A percentile compares a stretch with the other conserved stretches of the same genome.
Evolutionary conservation across 176 grass and related monocot genomes (phyloP).

Genomic region (Musa acuminata): DNA sequence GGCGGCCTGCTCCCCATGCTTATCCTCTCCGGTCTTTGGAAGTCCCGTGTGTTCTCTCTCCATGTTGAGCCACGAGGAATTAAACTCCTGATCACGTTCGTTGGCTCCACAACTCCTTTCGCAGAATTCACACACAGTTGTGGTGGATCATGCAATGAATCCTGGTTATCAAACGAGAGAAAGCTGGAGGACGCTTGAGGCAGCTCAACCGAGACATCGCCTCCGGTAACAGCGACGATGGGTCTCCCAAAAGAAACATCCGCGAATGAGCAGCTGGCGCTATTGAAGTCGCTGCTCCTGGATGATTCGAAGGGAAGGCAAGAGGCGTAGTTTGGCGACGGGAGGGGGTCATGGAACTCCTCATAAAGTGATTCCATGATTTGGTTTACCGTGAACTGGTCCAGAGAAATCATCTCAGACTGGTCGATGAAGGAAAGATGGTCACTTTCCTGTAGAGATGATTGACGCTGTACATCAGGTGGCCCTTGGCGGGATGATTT

Average conservation of each 20-base stretch:
- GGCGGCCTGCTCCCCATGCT: no score
- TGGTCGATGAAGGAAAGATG: constrained; percentile 1
- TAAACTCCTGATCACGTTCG: constrained; percentile 37
- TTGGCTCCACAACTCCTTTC: constrained; percentile 30
- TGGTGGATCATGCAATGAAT: constrained; percentile 1
- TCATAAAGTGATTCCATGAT: background rate
- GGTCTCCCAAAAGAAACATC: background rate
- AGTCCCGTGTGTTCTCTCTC: constrained; percentile 37
- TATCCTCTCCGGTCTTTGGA: background rate
- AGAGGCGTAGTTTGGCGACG: background rate
- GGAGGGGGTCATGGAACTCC: background rate
- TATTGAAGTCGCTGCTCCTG: background rate
- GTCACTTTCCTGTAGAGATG: background rate
- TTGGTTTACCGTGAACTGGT: background rate
- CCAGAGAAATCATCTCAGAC: background rate
- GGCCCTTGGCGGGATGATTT: no score
- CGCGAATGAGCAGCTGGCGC: background rate
- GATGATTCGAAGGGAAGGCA: background rate
- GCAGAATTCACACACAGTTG: background rate
- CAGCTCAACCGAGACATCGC: background rate
- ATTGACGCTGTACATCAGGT: no score
- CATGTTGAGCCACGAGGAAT: constrained; percentile 29
- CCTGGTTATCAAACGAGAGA: constrained; percentile 54
- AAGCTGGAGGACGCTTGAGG: constrained; percentile 53
- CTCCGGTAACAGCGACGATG: background rate